Percentiles rank a stretch among this genome's conserved stretches.
These are phyloP conservation scores for Mycena alexandri DNA, from an alignment of 768 basidiomycete species.

Conservation along the genomic window DNA sequence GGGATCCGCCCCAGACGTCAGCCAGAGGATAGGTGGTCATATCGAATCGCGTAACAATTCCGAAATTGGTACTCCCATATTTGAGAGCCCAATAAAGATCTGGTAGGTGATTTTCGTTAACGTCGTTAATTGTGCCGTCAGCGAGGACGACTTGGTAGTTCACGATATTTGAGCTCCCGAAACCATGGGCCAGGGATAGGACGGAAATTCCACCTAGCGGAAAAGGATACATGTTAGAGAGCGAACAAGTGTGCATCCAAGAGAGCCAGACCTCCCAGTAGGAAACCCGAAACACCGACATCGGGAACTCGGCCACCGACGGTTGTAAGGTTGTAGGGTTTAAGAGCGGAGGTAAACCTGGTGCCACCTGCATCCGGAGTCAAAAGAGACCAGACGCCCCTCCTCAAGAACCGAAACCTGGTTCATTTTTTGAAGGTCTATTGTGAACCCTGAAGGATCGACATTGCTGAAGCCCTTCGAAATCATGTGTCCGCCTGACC, in stretches of 20 bases:
- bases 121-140: slow-evolving; percentile 33
- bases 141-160: slow-evolving; percentile 39
- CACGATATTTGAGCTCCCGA: slow-evolving; percentile 37
- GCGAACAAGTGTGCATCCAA: neutral
- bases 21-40: slow-evolving; percentile 35
- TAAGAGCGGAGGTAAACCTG: slow-evolving; percentile 25
- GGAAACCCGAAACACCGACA: slow-evolving; percentile 35
- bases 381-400: slow-evolving; percentile 16
- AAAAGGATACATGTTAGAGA: neutral
- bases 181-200: slow-evolving; percentile 37
- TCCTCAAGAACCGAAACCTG: slow-evolving; percentile 15
- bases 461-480: slow-evolving; percentile 20
- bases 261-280: slow-evolving; percentile 18
- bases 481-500: slow-evolving; percentile 31
- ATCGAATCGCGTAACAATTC: slow-evolving; percentile 41
- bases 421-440: slow-evolving; percentile 26
- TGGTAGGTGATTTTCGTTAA: slow-evolving; percentile 22
- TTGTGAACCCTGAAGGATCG: slow-evolving; percentile 25
- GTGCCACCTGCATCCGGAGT: slow-evolving; percentile 28
- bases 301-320: slow-evolving; percentile 27
- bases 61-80: slow-evolving; percentile 41
- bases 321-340: slow-evolving; percentile 27
- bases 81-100: slow-evolving; percentile 40
- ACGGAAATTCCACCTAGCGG: slow-evolving; percentile 37
- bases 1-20: slow-evolving; percentile 36